Conservation (phyloP, 164 flowering plant genomes). For the Amborella trichopoda region DNA sequence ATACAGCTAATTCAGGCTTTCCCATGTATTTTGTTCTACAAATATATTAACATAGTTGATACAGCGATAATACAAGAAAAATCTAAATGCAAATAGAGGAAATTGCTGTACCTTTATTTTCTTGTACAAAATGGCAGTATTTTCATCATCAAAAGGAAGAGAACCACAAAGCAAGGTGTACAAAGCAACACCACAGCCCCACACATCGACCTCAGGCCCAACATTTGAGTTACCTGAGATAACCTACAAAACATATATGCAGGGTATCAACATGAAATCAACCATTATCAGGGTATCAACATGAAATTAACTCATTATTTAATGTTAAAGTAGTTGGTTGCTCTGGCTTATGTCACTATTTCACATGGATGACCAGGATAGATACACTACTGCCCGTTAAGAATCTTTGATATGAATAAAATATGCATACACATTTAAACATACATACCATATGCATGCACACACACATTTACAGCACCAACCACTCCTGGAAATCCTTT, state of each 20-base stretch:
- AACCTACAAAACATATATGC: slow-evolving; percentile 14
- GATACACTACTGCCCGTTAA: not conserved
- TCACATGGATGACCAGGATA: not conserved
- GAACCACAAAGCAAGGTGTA: slow-evolving; percentile 39
- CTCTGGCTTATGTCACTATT: no score
- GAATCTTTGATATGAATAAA: not conserved
- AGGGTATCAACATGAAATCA: not conserved
- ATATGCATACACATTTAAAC: not conserved
- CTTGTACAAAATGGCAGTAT: slow-evolving; percentile 28
- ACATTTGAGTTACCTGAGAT: slow-evolving; percentile 27
- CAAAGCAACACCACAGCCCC: slow-evolving; percentile 42
- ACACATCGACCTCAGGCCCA: slow-evolving; percentile 33
- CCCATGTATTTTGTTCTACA: not conserved
- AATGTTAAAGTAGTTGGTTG: no score
- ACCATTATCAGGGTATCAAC: no score
- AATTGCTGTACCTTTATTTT: slow-evolving; percentile 26
- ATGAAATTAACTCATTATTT: no score
- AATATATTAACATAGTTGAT: not conserved
- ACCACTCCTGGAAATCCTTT: not conserved
- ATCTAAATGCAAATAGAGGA: not conserved
- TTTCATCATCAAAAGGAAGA: slow-evolving; percentile 40
- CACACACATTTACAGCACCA: not conserved
- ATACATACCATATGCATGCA: not conserved
- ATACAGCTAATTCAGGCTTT: not conserved
- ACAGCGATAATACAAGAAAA: no score